Evolutionary conservation across 176 grass and related monocot genomes (phyloP).

Genomic region (Typha latifolia): DNA sequence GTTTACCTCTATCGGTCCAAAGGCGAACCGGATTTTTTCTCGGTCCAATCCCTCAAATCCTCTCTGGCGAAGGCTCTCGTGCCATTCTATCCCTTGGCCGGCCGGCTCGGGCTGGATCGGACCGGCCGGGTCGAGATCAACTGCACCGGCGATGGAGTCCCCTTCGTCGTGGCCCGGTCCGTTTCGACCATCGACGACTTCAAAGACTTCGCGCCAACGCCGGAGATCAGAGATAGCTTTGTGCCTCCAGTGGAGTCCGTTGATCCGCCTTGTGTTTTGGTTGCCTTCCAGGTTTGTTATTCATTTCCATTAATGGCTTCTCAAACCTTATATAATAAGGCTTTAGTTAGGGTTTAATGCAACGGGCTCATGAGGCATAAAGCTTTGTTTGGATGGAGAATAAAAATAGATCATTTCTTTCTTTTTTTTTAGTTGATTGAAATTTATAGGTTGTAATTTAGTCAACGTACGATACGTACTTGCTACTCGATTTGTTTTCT

Average conservation of each 20-base stretch:
- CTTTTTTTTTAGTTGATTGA: too few relatives aligned
- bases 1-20: conserved; percentile 42
- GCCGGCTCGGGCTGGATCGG: conserved; percentile 30
- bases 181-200: conserved; percentile 18
- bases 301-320: too few relatives aligned
- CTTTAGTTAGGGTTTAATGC: too few relatives aligned
- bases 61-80: conserved; percentile 49
- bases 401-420: too few relatives aligned
- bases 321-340: too few relatives aligned
- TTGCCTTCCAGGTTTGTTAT: not conserved
- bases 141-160: conserved; percentile 43
- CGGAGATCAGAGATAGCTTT: conserved; percentile 29
- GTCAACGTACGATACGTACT: too few relatives aligned
- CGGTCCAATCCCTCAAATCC: conserved; percentile 20
- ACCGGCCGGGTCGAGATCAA: conserved; percentile 39
- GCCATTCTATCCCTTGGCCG: conserved; percentile 54
- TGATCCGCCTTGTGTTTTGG: not conserved
- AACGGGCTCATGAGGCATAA: too few relatives aligned
- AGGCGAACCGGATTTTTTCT: conserved; percentile 18
- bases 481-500: too few relatives aligned
- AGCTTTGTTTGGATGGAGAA: too few relatives aligned
- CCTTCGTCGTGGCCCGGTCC: conserved; percentile 33
- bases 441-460: too few relatives aligned
- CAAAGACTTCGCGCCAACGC: conserved; percentile 22
- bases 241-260: conserved; percentile 25